These are phyloP conservation scores for Pythium monospermum DNA, from an alignment of 352 stramenopile genomes.

Conservation along the genomic window DNA sequence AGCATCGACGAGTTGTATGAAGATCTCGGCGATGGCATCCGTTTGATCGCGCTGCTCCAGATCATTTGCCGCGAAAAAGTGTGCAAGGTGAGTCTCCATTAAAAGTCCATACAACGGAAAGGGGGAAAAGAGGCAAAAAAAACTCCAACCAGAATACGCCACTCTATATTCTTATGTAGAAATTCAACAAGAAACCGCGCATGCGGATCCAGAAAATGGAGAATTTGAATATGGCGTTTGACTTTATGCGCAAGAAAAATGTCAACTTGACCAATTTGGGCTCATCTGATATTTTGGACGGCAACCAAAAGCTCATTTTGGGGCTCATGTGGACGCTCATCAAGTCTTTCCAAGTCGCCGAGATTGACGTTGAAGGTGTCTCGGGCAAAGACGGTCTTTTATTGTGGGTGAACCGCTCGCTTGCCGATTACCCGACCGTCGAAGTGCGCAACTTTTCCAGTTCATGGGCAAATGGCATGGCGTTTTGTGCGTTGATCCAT, in stretches of 20 bases:
- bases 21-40: constrained; percentile 84
- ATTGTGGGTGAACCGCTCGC: constrained; percentile 86
- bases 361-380: constrained; percentile 87
- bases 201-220: constrained; percentile 94
- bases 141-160: too few species aligned
- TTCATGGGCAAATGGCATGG: constrained; percentile 84
- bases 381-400: constrained; percentile 87
- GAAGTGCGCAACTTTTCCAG: constrained; percentile 87
- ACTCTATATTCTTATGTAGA: constrained; percentile 27
- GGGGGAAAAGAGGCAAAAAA: background rate
- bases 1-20: constrained; percentile 88
- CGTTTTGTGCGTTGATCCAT: constrained; percentile 90
- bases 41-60: constrained; percentile 83
- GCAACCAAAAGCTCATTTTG: constrained; percentile 90
- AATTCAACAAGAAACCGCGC: constrained; percentile 90
- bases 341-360: constrained; percentile 84
- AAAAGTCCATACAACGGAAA: background rate
- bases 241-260: constrained; percentile 86
- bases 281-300: constrained; percentile 89
- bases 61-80: constrained; percentile 87
- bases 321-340: constrained; percentile 93
- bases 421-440: constrained; percentile 79
- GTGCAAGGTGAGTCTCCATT: constrained; percentile 55
- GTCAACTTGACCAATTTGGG: constrained; percentile 90
- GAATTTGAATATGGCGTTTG: constrained; percentile 89